These are phyloP conservation scores for Geotrichum restrictum DNA, from an alignment of 1,139 yeast species.

Conservation along the genomic window DNA sequence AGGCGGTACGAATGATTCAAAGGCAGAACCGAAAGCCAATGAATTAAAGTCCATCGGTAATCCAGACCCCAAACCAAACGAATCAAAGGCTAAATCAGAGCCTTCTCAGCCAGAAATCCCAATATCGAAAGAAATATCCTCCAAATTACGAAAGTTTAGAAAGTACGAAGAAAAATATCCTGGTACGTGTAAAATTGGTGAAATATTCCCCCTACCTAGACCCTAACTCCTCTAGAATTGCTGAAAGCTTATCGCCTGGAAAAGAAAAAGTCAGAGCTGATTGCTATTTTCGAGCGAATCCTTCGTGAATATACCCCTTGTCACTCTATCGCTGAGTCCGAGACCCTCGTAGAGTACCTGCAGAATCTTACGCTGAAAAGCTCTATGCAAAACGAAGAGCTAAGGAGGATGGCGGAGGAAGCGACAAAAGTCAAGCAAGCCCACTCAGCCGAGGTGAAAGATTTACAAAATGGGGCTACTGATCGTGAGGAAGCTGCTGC, in stretches of 20 bases:
- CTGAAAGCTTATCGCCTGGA: conserved; percentile 81
- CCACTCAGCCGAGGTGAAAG: conserved; percentile 17
- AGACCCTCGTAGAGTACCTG: conserved; percentile 64
- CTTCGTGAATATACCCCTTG: conserved; percentile 80
- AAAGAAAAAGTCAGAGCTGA: conserved; percentile 60
- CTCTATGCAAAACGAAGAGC: conserved; percentile 53
- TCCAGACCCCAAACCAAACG: background rate
- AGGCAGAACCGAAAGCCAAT: background rate
- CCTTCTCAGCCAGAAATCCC: conserved; percentile 23
- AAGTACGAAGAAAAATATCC: conserved; percentile 93
- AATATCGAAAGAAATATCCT: conserved; percentile 53
- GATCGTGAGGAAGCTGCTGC: conserved; percentile 17
- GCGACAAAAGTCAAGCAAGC: conserved; percentile 26
- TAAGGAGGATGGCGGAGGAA: conserved; percentile 45
- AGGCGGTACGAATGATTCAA: background rate
- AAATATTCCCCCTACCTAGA: background rate
- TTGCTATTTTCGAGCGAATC: conserved; percentile 64
- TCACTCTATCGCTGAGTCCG: conserved; percentile 67
- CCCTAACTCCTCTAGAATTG: conserved; percentile 35
- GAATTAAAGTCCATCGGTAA: no score
- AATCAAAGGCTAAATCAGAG: background rate
- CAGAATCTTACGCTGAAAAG: conserved; percentile 60
- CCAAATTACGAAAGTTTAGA: conserved; percentile 69
- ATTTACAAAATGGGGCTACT: conserved; percentile 18
- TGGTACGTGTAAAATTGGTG: conserved; percentile 13